Percentiles rank a stretch among this genome's conserved stretches.
Evolutionary conservation across 257 asterid genomes (phyloP).

Genomic region (Forsythia suspensa): DNA sequence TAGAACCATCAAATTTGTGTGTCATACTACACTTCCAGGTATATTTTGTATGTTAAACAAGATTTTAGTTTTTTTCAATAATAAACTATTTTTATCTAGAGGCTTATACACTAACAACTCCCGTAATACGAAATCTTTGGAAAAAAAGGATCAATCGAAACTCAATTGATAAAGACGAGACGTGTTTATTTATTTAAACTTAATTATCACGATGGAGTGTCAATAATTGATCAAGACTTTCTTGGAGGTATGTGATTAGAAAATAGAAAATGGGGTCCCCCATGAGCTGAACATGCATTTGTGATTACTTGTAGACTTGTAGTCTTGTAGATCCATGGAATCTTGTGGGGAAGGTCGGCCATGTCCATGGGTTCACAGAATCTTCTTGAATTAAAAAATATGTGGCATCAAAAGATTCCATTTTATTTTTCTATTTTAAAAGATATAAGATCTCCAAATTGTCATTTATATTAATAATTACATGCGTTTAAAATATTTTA

Average conservation of each 20-base stretch:
- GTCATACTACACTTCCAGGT: no score
- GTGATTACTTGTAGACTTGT: not conserved
- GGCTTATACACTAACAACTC: no score
- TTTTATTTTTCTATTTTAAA: not conserved
- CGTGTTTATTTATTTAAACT: not conserved
- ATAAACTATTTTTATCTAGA: no score
- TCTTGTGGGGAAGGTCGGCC: constrained; percentile 14
- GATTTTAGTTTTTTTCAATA: no score
- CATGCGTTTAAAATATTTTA: no score
- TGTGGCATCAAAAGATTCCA: constrained; percentile 2
- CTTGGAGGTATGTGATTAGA: not conserved
- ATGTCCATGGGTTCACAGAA: constrained; percentile 16
- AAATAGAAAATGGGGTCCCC: not conserved
- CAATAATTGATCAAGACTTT: not conserved
- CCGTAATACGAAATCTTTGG: no score
- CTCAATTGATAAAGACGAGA: not conserved
- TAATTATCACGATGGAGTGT: not conserved
- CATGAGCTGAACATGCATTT: not conserved
- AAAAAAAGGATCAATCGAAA: no score
- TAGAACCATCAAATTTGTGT: not conserved
- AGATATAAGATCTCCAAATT: not conserved
- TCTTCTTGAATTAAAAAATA: constrained; percentile 9
- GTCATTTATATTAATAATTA: not conserved
- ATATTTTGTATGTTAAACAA: no score
- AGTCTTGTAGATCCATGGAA: constrained; percentile 27